phyloP scores from a whole-genome alignment of 129 eudicot genomes.

The Ambrosia artemisiifolia region DNA sequence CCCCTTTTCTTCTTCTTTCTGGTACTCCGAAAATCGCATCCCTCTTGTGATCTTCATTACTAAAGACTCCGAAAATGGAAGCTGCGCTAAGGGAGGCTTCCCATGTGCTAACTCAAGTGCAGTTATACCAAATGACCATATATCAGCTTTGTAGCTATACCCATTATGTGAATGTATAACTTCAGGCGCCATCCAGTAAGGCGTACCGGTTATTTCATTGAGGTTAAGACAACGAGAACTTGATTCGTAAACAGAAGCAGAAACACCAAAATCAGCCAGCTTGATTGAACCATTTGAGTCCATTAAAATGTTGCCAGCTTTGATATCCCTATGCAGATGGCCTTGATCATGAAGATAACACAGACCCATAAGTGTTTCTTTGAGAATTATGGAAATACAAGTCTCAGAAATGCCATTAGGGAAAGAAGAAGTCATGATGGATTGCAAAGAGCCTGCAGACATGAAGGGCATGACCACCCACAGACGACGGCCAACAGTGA shows the following conservation, averaged over 20 bases:
- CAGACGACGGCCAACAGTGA: conserved; percentile 56
- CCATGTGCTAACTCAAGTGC: conserved; percentile 77
- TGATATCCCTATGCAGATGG: conserved; percentile 71
- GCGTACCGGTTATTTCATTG: conserved; percentile 60
- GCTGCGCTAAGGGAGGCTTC: conserved; percentile 68
- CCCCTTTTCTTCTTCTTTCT: conserved; percentile 28
- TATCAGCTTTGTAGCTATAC: conserved; percentile 69
- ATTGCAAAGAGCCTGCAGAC: conserved; percentile 75
- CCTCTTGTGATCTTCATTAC: conserved; percentile 59
- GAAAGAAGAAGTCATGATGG: conserved; percentile 54
- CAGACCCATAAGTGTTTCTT: conserved; percentile 52
- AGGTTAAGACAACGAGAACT: conserved; percentile 31
- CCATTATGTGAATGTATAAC: conserved; percentile 67
- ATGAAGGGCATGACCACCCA: conserved; percentile 92
- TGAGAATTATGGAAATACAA: conserved; percentile 53
- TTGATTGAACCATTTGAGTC: conserved; percentile 54
- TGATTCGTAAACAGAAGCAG: conserved; percentile 59
- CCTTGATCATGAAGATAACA: conserved; percentile 74
- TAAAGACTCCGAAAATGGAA: conserved; percentile 62
- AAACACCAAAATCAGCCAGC: conserved; percentile 74
- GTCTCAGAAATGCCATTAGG: conserved; percentile 56
- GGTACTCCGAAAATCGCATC: conserved; percentile 62
- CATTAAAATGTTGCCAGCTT: conserved; percentile 68
- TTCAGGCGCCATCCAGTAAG: conserved; percentile 95
- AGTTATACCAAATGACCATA: conserved; percentile 82